These are phyloP conservation scores for Strobilomyces echinocephalus DNA, from an alignment of 768 basidiomycete genomes.

Conservation along the genomic window DNA sequence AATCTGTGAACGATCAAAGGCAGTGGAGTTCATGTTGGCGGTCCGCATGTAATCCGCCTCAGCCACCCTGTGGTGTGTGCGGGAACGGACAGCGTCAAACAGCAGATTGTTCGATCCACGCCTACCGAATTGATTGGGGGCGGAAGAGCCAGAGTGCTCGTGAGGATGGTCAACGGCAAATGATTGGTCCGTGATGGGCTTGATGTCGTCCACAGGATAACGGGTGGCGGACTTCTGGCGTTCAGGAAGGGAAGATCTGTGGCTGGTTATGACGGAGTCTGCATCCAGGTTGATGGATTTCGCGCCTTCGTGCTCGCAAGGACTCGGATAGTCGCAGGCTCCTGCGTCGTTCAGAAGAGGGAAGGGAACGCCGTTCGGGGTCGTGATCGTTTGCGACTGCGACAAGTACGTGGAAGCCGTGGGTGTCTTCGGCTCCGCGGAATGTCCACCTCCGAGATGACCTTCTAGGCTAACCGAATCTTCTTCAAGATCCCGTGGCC, in stretches of 20 bases:
- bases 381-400: slow-evolving; percentile 25
- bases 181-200: slow-evolving; percentile 10
- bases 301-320: slow-evolving; percentile 21
- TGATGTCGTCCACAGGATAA: slow-evolving; percentile 15
- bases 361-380: slow-evolving; percentile 22
- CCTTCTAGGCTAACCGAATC: slow-evolving; percentile 23
- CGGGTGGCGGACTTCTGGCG: slow-evolving; percentile 17
- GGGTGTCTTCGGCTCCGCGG: slow-evolving; percentile 37
- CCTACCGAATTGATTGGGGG: slow-evolving; percentile 26
- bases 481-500: slow-evolving; percentile 27
- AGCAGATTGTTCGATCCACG: slow-evolving; percentile 35
- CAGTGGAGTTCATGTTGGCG: slow-evolving; percentile 17
- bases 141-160: slow-evolving; percentile 8
- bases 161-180: slow-evolving; percentile 13
- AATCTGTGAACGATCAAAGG: slow-evolving; percentile 23
- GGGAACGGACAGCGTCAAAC: slow-evolving; percentile 35
- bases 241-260: slow-evolving; percentile 14
- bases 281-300: slow-evolving; percentile 8
- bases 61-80: slow-evolving; percentile 21
- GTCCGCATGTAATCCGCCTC: slow-evolving; percentile 20
- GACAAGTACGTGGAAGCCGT: slow-evolving; percentile 33
- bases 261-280: slow-evolving; percentile 5
- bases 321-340: slow-evolving; percentile 14
- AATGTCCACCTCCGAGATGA: slow-evolving; percentile 28
- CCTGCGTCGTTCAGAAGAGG: slow-evolving; percentile 24